Conservation (phyloP, 768 basidiomycete species). For the Cubamyces sp. region DNA sequence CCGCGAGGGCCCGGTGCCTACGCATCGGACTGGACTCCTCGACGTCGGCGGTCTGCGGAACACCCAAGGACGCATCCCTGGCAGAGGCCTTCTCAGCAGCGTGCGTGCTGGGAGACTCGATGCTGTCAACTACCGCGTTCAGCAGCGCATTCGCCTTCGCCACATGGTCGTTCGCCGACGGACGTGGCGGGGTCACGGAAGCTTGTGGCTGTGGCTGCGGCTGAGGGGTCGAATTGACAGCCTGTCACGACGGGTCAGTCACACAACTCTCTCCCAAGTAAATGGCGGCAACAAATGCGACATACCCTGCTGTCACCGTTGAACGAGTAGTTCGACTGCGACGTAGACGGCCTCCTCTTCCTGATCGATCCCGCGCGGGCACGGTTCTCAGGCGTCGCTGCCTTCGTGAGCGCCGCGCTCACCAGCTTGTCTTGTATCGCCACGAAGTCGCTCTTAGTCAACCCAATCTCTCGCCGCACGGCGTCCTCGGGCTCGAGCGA, state of each 20-base stretch:
- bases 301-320: slow-evolving; percentile 50
- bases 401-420: slow-evolving; percentile 60
- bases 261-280: not conserved
- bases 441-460: slow-evolving; percentile 70
- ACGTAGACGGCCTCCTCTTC: slow-evolving; percentile 76
- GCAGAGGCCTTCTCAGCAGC: slow-evolving; percentile 11
- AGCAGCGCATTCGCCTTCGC: slow-evolving; percentile 68
- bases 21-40: slow-evolving; percentile 49
- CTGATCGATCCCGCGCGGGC: slow-evolving; percentile 73
- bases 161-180: slow-evolving; percentile 48
- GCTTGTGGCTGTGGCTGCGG: slow-evolving; percentile 42
- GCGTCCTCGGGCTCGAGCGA: slow-evolving; percentile 65
- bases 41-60: slow-evolving; percentile 41
- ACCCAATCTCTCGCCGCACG: slow-evolving; percentile 64
- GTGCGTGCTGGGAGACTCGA: slow-evolving; percentile 44
- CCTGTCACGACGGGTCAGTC: slow-evolving; percentile 42
- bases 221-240: slow-evolving; percentile 62
- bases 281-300: slow-evolving; percentile 5
- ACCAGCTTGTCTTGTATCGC: slow-evolving; percentile 79
- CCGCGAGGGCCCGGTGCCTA: slow-evolving; percentile 75
- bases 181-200: slow-evolving; percentile 28
- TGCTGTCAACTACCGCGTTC: slow-evolving; percentile 61
- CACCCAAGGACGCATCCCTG: slow-evolving; percentile 33
- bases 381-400: slow-evolving; percentile 56
- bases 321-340: slow-evolving; percentile 76